Conservation (phyloP, 345 rosid genomes). For the Linum lewisii region DNA sequence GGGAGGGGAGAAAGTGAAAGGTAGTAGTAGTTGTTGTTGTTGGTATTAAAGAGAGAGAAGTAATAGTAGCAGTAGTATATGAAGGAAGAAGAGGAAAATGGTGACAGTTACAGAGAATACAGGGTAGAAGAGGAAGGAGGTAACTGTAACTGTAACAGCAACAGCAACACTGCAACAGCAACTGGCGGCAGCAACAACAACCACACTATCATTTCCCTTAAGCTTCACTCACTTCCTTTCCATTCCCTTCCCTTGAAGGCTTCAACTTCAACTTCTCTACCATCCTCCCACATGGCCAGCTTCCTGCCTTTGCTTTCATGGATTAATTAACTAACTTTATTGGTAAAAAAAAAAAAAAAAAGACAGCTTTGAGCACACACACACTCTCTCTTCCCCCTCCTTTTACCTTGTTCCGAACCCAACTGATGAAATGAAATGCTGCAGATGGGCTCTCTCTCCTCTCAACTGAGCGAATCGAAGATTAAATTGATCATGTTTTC, state of each 20-base stretch:
- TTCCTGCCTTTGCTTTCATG: neutral
- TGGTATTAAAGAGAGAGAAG: neutral
- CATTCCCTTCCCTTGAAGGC: neutral
- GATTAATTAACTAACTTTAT: neutral
- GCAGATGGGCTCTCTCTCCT: no score
- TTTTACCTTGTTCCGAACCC: neutral
- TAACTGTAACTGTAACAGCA: constrained; percentile 6
- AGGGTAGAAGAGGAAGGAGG: constrained; percentile 11
- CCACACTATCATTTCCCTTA: constrained; percentile 22
- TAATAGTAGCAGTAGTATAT: neutral
- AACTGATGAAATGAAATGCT: no score
- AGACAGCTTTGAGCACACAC: neutral
- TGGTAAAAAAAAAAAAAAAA: neutral
- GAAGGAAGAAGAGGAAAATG: constrained; percentile 9
- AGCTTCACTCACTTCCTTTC: constrained; percentile 12
- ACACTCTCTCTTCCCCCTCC: neutral
- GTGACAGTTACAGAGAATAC: constrained; percentile 8
- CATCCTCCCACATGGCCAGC: neutral
- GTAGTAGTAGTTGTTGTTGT: no score
- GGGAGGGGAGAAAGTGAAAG: neutral
- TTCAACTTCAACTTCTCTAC: neutral
- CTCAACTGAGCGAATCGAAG: no score
- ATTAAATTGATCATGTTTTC: no score
- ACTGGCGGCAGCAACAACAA: neutral
- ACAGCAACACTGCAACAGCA: constrained; percentile 11